phyloP scores from a whole-genome alignment of 1,284 basidiomycete genomes.

The Pseudozyma sp. region DNA sequence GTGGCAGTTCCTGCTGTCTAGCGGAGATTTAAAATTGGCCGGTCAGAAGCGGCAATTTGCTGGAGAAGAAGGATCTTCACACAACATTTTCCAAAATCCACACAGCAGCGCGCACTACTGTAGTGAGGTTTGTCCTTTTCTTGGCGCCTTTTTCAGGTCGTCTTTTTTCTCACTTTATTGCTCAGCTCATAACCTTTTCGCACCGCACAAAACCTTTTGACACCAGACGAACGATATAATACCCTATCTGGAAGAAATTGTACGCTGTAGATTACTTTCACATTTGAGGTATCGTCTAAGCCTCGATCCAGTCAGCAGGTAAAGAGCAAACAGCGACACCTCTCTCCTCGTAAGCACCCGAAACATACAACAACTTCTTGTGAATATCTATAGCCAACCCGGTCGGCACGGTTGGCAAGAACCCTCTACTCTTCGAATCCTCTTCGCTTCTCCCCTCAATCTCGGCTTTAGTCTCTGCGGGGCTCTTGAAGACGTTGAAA shows the following conservation, averaged over 20 bases:
- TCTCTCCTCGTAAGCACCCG: slow-evolving; percentile 56
- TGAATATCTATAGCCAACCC: slow-evolving; percentile 49
- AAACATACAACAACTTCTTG: slow-evolving; percentile 37
- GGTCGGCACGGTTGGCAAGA: slow-evolving; percentile 51
- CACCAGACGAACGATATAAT: no score
- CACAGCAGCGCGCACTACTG: no score
- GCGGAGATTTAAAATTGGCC: slow-evolving; percentile 37
- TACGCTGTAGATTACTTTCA: no score
- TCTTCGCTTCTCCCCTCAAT: slow-evolving; percentile 29
- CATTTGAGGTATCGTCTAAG: background rate
- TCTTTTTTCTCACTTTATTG: slow-evolving; percentile 6
- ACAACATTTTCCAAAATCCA: slow-evolving; percentile 22
- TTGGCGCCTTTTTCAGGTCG: slow-evolving; percentile 1
- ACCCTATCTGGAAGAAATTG: no score
- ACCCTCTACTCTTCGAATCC: slow-evolving; percentile 30
- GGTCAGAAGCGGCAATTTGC: background rate
- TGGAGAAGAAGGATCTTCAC: slow-evolving; percentile 27
- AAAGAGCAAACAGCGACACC: slow-evolving; percentile 48
- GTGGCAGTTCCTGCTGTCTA: no score
- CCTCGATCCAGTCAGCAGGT: slow-evolving; percentile 46
- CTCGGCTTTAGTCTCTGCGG: slow-evolving; percentile 34
- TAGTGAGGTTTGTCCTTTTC: background rate
- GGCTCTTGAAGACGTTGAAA: slow-evolving; percentile 41
- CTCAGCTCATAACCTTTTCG: slow-evolving; percentile 1
- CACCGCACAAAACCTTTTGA: background rate